Evolutionary conservation across 352 stramenopile genomes (phyloP).

Genomic region (Phytophthora foliorum): DNA sequence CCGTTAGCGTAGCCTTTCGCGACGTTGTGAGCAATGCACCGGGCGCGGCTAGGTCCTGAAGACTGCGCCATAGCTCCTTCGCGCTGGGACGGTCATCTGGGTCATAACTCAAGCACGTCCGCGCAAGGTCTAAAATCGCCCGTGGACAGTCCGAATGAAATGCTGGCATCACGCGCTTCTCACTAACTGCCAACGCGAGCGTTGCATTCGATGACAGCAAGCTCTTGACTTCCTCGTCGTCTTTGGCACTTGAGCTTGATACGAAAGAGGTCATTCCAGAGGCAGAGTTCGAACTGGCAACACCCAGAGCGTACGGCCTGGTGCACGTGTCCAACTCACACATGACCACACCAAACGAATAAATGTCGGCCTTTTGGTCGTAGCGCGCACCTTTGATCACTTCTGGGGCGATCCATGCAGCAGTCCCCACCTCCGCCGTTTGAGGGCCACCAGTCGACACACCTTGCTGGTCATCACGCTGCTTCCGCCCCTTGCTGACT

Average conservation of each 20-base stretch:
- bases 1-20: conserved; percentile 31
- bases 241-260: conserved; percentile 9
- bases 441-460: conserved; percentile 33
- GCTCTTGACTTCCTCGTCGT: conserved; percentile 27
- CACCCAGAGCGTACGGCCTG: conserved; percentile 48
- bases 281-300: conserved; percentile 26
- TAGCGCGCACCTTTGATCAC: conserved; percentile 61
- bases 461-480: conserved; percentile 14
- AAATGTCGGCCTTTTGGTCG: conserved; percentile 61
- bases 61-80: conserved; percentile 53
- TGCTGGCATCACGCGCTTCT: conserved; percentile 44
- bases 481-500: conserved; percentile 48
- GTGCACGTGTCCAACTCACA: conserved; percentile 60
- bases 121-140: conserved; percentile 41
- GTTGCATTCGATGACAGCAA: conserved; percentile 49
- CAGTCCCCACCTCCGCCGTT: conserved; percentile 63
- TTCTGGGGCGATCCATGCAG: conserved; percentile 66
- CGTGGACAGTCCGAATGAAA: conserved; percentile 52
- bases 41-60: conserved; percentile 27
- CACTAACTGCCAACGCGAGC: conserved; percentile 53
- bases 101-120: conserved; percentile 56
- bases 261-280: conserved; percentile 43
- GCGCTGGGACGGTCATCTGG: conserved; percentile 58
- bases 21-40: conserved; percentile 32
- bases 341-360: conserved; percentile 67